Base-by-base conservation (phyloP, 202 grass and related monocot species). In the Eragrostis tef region DNA sequence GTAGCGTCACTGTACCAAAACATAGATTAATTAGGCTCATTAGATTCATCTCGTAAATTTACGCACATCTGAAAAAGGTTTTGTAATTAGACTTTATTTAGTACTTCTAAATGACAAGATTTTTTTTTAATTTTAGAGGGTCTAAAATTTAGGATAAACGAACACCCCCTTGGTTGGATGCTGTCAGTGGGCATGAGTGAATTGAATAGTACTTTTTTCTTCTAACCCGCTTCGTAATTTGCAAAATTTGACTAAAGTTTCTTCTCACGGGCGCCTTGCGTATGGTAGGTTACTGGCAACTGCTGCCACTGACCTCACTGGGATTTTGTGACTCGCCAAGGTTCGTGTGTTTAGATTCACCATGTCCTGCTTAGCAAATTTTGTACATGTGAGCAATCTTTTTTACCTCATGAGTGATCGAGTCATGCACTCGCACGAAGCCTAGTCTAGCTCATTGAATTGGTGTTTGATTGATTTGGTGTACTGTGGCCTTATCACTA, bases 151-250 rank as follows among this genome's bases (percentile, higher is more conserved):
- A n/a, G n/a, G n/a, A n/a, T n/a, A n/a, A n/a, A n/a, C n/a, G n/a
- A n/a, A n/a, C n/a, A n/a, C n/a, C n/a, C n/a, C n/a, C n/a, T n/a
- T n/a, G n/a, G n/a, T n/a, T n/a, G n/a, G n/a, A n/a, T n/a, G n/a
- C n/a, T n/a, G n/a, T n/a, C n/a, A n/a, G n/a, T n/a, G 41, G 44
- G 22, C 2, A 43, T 42, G 47, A 11, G 7, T 20, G 5, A 41
- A 57, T 57, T 74, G 83, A 70, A 86, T 79, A 83, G n/a, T 79
- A 83, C 79, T 79, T 64, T 79, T 79, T 83, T 79, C 83, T 31
- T 48, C 31, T 68, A 46, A 46, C 49, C 54, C 20, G 24, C 36
- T 26, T 41, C 11, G 17, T 47, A 16, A 21, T 59, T 59, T 6
- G 77, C 71, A 47, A 27, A 70, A 51, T 81, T 77, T 89, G 83